A percentile compares a stretch with the other conserved stretches of the same genome.
Conservation (phyloP, 345 rosid species). For the Eucalyptus viminalis region DNA sequence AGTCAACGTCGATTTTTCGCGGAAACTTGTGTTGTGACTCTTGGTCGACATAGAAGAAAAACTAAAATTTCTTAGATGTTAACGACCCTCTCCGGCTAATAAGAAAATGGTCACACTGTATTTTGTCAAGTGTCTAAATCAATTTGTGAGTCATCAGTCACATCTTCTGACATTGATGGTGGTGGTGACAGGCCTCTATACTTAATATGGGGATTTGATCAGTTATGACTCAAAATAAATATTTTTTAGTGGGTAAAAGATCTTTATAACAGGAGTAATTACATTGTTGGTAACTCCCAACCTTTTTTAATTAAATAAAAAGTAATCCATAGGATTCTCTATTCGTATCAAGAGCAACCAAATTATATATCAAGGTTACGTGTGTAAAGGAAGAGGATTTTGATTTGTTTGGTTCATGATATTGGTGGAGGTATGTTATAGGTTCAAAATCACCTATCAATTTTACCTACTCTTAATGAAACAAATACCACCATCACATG, state of each 20-base stretch:
- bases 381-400: neutral
- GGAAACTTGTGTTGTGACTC: no score
- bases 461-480: neutral
- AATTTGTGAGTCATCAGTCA: no score
- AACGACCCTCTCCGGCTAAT: neutral
- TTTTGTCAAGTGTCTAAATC: neutral
- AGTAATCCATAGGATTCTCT: neutral
- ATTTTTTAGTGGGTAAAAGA: no score
- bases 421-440: neutral
- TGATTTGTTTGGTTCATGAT: neutral
- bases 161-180: no score
- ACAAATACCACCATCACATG: neutral
- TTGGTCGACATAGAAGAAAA: no score
- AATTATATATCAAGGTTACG: neutral
- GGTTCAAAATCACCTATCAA: neutral
- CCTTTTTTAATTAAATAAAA: neutral
- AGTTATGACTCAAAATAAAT: no score
- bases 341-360: neutral
- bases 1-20: no score
- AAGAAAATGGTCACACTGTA: neutral
- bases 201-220: fast-evolving
- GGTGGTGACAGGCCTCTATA: no score
- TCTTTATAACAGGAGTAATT: neutral
- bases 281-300: fast-evolving
- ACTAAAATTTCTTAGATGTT: neutral